Evolutionary conservation across 75 land plant genomes (phyloP).

Genomic region (Cupressus sempervirens): DNA sequence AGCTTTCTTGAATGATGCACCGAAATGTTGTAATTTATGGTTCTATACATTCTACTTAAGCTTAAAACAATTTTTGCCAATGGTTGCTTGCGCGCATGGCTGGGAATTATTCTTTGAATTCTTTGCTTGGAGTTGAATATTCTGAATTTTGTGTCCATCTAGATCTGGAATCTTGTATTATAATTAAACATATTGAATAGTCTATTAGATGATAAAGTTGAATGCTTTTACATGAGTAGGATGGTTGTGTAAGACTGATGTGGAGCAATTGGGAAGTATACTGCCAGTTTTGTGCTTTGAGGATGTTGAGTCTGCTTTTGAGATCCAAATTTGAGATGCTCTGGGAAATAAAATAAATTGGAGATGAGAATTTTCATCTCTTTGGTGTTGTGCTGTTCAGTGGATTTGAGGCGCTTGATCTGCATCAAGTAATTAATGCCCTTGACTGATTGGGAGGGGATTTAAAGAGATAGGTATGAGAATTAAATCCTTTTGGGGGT

Average conservation of each 20-base stretch:
- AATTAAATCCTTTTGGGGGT: not conserved
- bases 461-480: not conserved
- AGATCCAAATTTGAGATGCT: not conserved
- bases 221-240: not conserved
- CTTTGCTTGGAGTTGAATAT: not conserved
- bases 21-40: not conserved
- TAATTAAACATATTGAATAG: not conserved
- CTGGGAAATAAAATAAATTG: not conserved
- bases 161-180: not conserved
- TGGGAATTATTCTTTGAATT: not conserved
- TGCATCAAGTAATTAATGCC: not conserved
- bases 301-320: not conserved
- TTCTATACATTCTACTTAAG: not conserved
- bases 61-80: not conserved
- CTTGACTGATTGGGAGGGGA: not conserved
- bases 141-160: not conserved
- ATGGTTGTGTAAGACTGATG: not conserved
- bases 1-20: not conserved
- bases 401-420: not conserved
- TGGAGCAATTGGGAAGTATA: not conserved
- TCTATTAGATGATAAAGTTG: not conserved
- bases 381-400: not conserved
- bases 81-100: not conserved
- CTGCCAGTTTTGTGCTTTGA: not conserved
- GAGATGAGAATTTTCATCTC: not conserved